Percentiles rank a stretch among this genome's conserved stretches.
phyloP scores from a whole-genome alignment of 2,329 filamentous ascomycete genomes.

The Epichloe uncinata region DNA sequence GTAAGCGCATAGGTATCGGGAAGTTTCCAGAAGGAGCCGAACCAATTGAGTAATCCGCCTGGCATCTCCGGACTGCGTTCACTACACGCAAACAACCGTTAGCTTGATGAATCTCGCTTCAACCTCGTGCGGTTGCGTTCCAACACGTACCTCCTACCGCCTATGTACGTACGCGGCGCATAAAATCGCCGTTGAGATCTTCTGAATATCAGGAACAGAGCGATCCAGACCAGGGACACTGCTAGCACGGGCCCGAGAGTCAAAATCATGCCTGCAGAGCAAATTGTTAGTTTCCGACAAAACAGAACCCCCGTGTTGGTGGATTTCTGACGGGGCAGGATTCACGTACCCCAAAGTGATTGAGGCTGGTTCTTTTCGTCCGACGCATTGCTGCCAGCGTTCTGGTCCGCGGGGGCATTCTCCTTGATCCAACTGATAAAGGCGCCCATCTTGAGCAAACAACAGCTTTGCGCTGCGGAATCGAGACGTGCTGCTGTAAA shows the following conservation, averaged over 20 bases:
- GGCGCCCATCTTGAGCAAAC: constrained; percentile 20
- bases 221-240: constrained; percentile 34
- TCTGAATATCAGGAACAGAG: constrained; percentile 37
- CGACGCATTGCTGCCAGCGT: constrained; percentile 10
- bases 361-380: constrained; percentile 13
- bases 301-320: not conserved
- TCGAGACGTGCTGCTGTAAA: not conserved
- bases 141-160: constrained; percentile 30
- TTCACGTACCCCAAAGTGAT: constrained; percentile 22
- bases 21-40: constrained; percentile 46
- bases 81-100: constrained; percentile 15
- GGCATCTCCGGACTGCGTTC: constrained; percentile 44
- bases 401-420: constrained; percentile 15
- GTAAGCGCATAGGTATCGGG: constrained; percentile 70
- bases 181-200: constrained; percentile 39
- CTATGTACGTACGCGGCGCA: constrained; percentile 38
- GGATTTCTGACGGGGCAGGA: not conserved
- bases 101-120: not conserved
- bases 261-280: constrained; percentile 25
- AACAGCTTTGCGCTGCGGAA: constrained; percentile 3
- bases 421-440: constrained; percentile 26
- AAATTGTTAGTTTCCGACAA: constrained; percentile 3
- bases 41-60: constrained; percentile 47
- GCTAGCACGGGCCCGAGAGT: constrained; percentile 41
- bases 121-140: not conserved